Evolutionary conservation across 768 basidiomycete genomes (phyloP).

Genomic region (Tephrocybe sp.): DNA sequence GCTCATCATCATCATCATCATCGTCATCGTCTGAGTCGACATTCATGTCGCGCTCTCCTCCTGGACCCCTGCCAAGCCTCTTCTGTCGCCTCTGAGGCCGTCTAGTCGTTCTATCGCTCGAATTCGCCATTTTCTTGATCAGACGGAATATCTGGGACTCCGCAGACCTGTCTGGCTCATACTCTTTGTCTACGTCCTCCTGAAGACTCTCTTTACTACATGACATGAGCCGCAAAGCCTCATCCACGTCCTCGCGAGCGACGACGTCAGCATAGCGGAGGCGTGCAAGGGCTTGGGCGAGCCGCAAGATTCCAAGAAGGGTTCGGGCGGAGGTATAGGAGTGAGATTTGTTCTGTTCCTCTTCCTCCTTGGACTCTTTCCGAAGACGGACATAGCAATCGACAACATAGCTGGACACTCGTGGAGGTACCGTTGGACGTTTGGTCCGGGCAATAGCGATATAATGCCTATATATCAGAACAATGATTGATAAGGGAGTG

Average conservation of each 20-base stretch:
- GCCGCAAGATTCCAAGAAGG: constrained; percentile 89
- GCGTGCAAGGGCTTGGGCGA: constrained; percentile 93
- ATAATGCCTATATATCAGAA: constrained; percentile 66
- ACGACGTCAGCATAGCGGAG: constrained; percentile 84
- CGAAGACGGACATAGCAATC: constrained; percentile 95
- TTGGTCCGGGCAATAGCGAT: constrained; percentile 88
- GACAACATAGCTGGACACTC: constrained; percentile 91
- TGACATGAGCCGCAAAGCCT: constrained; percentile 95
- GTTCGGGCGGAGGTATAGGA: constrained; percentile 97
- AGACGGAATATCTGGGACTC: constrained; percentile 87
- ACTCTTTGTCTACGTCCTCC: constrained; percentile 73
- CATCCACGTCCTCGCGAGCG: constrained; percentile 87
- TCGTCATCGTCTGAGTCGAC: constrained; percentile 69
- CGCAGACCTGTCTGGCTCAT: constrained; percentile 74
- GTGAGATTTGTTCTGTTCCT: constrained; percentile 83
- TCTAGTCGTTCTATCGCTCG: constrained; percentile 26
- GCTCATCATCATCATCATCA: constrained; percentile 66
- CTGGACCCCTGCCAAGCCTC: constrained; percentile 69
- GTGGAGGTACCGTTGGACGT: constrained; percentile 86
- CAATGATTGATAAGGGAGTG: constrained; percentile 7
- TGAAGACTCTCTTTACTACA: constrained; percentile 90
- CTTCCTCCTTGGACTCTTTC: constrained; percentile 89
- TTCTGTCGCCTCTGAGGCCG: constrained; percentile 44
- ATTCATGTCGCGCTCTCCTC: constrained; percentile 68
- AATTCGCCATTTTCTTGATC: constrained; percentile 80